Conservation (phyloP, 2,329 filamentous ascomycete genomes). For the Nectriaceae sp. region DNA sequence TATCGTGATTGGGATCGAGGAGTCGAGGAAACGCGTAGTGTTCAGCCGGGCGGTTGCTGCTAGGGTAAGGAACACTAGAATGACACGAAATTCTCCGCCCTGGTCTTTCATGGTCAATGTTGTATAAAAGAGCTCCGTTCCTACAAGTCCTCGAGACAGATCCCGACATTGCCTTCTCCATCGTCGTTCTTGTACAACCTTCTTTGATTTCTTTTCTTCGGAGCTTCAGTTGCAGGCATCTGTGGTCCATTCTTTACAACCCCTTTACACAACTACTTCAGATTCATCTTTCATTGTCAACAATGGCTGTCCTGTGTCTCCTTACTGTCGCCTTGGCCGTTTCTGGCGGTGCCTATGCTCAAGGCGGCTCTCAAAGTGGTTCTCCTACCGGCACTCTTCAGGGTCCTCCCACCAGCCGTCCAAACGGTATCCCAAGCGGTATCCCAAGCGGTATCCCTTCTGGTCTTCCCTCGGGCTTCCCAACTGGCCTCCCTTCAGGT, state of each 20-base stretch:
- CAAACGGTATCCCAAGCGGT: neutral
- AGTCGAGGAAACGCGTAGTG: slow-evolving; percentile 14
- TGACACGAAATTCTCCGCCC: slow-evolving; percentile 8
- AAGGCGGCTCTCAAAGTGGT: neutral
- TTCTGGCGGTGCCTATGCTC: slow-evolving; percentile 20
- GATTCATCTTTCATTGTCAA: slow-evolving; percentile 12
- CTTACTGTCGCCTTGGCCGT: slow-evolving; percentile 30
- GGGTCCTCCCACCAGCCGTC: neutral
- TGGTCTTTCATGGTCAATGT: neutral
- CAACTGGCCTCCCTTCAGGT: neutral
- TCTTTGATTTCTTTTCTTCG: slow-evolving; percentile 2
- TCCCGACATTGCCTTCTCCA: slow-evolving; percentile 25
- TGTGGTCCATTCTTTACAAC: slow-evolving; percentile 25
- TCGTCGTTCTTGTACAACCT: slow-evolving; percentile 18
- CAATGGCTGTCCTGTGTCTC: slow-evolving; percentile 29
- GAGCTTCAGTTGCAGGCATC: slow-evolving; percentile 31
- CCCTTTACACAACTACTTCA: slow-evolving; percentile 11
- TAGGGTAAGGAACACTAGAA: slow-evolving; percentile 6
- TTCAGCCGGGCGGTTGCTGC: no score
- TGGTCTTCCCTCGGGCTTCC: neutral
- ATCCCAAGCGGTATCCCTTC: slow-evolving; percentile 1
- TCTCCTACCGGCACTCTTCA: neutral
- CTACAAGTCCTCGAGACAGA: no score
- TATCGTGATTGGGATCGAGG: slow-evolving; percentile 17
- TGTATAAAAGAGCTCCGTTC: no score